phyloP scores from a whole-genome alignment of 768 basidiomycete genomes.

The Lenzites betulinus region DNA sequence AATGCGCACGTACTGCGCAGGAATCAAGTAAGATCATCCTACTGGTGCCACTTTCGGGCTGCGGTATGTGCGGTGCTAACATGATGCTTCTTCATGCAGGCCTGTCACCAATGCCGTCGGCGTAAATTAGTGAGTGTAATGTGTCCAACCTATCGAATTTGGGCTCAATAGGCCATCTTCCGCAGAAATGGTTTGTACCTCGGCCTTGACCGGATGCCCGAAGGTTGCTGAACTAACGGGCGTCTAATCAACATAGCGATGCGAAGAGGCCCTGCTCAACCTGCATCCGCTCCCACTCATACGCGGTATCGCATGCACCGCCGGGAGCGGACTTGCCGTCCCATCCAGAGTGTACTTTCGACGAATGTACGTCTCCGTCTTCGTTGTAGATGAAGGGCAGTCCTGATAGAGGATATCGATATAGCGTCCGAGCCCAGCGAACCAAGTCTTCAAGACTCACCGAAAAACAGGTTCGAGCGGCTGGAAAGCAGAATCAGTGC shows the following conservation, averaged over 20 bases:
- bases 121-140: constrained; percentile 52
- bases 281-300: constrained; percentile 73
- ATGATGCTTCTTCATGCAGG: constrained; percentile 23
- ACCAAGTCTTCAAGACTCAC: constrained; percentile 44
- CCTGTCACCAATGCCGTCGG: constrained; percentile 64
- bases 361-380: constrained; percentile 52
- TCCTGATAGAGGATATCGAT: background rate
- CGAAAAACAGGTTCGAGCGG: constrained; percentile 62
- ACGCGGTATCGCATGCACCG: constrained; percentile 62
- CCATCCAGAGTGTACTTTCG: constrained; percentile 74
- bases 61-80: background rate
- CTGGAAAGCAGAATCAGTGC: constrained; percentile 69
- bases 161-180: too few species aligned
- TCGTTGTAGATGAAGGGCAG: background rate
- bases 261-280: constrained; percentile 78
- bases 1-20: constrained; percentile 29
- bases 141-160: background rate
- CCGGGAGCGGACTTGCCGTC: constrained; percentile 55
- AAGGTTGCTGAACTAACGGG: constrained; percentile 14
- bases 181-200: constrained; percentile 56
- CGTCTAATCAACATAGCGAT: constrained; percentile 47
- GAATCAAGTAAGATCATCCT: constrained; percentile 34
- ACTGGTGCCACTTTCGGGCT: too few species aligned
- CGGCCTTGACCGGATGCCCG: constrained; percentile 25
- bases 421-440: constrained; percentile 32